Evolutionary conservation across 495 filamentous ascomycete species (phyloP), one percentile per base, ranked within the genome.

Genomic region (Penicillium subrubescens): DNA sequence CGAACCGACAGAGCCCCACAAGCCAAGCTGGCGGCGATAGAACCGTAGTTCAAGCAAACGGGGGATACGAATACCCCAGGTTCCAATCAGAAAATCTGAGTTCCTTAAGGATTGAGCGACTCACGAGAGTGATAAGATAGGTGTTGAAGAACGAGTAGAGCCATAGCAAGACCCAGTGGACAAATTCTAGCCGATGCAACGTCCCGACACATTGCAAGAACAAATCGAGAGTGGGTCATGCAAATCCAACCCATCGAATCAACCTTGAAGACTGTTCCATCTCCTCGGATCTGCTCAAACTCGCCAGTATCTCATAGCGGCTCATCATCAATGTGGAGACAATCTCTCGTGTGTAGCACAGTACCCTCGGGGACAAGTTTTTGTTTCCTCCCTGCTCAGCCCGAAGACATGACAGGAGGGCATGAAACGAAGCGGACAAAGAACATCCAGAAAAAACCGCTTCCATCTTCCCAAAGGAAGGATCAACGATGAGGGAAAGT

Each of bases 401-500:
- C 35, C 39, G 41, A 57, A 68, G 71, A 65, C 54, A 62, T 71
- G 34, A n/a, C 53, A 74, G 86, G 84, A 85, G 87, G 88, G 88
- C 86, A 77, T 75, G 43, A 53, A 61, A 59, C 67, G 74, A 82
- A 85, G 82, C 90, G 90, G 79, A 87, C 89, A 92, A 93, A 93
- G 84, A 81, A 88, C 90, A 87, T 93, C 90, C 82, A 78, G 75
- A 92, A 94, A 94, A 94, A 93, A 87, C 82, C 90, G 90, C 83
- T 82, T 80, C 70, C 70, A 66, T 77, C 82, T 81, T 73, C 80
- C 73, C 55, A 58, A 67, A 71, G 75, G 71, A 69, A 75, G 72
- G 71, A 72, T 67, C 68, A 65, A 71, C 57, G 53, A 71, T 55
- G 52, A 33, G 31, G 66, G 58, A 10, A 44, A 27, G 63, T 68